These are phyloP conservation scores for Sideroxylon spinosum DNA, from an alignment of 179 eudicot genomes.

Conservation along the genomic window DNA sequence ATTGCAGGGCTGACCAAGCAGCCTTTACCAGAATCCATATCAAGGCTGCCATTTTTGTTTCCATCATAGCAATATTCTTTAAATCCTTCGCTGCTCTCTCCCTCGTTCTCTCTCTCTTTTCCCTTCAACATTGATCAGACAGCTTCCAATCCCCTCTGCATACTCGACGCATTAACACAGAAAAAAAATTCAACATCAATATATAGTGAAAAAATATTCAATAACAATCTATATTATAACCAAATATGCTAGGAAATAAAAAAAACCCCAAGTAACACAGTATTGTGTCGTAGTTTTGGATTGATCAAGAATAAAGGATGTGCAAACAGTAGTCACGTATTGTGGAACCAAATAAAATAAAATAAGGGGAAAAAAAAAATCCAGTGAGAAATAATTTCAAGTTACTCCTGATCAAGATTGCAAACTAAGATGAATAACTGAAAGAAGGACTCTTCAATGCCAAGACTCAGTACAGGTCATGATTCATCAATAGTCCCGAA, in stretches of 20 bases:
- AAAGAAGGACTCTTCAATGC: not conserved
- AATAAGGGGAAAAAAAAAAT: not conserved
- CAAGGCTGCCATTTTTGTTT: conserved; percentile 8
- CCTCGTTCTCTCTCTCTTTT: conserved; percentile 17
- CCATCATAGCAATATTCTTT: not conserved
- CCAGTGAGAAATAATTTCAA: not conserved
- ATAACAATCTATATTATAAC: conserved; percentile 2
- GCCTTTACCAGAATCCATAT: not conserved
- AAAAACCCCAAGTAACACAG: not conserved
- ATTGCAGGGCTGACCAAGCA: not conserved
- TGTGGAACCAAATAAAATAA: not conserved
- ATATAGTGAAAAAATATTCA: not conserved
- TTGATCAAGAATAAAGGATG: not conserved
- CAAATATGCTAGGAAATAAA: conserved; percentile 2
- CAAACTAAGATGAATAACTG: not conserved
- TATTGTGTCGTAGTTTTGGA: not conserved
- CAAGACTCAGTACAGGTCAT: not conserved
- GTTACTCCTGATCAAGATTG: not conserved
- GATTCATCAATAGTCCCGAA: not conserved
- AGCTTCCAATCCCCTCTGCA: not conserved
- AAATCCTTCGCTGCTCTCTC: conserved; percentile 6
- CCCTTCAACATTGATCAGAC: conserved; percentile 22
- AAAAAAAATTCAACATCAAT: conserved; percentile 2
- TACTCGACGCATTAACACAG: conserved; percentile 18
- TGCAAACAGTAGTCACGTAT: not conserved